Percentiles rank a stretch among this genome's conserved stretches.
Evolutionary conservation across 202 grass and related monocot genomes (phyloP).

Genomic region (Brachypodium distachyon): DNA sequence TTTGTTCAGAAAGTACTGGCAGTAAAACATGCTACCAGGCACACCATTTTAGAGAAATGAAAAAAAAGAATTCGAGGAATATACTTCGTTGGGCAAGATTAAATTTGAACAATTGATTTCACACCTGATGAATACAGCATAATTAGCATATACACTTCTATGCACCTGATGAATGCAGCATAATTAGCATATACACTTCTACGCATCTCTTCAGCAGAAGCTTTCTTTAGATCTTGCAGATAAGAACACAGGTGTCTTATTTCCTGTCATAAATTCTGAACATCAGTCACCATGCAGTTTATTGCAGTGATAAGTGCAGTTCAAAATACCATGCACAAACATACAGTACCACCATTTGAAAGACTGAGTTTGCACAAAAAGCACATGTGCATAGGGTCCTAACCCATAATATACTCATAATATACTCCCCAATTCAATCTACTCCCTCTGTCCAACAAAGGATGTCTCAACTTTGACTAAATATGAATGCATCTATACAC

Average conservation of each 20-base stretch:
- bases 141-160: constrained; percentile 77
- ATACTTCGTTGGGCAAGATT: neutral
- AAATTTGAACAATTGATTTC: neutral
- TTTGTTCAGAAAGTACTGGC: neutral
- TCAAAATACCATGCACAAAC: neutral
- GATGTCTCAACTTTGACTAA: too few relatives aligned
- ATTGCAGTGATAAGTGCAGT: neutral
- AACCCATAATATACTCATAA: neutral
- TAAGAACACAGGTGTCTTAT: constrained; percentile 73
- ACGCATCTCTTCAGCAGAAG: constrained; percentile 97
- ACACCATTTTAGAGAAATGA: neutral
- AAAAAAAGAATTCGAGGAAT: neutral
- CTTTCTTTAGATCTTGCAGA: constrained; percentile 98
- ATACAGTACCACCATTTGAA: neutral
- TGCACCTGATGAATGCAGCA: constrained; percentile 93
- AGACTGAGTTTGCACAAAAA: neutral
- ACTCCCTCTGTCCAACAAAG: too few relatives aligned
- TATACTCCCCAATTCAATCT: neutral
- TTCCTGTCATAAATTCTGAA: constrained; percentile 58
- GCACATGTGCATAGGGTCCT: neutral
- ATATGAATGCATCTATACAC: too few relatives aligned
- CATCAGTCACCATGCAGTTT: constrained; percentile 3
- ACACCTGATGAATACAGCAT: constrained; percentile 67
- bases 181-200: constrained; percentile 96
- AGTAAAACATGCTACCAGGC: neutral